Base-by-base conservation (phyloP, 805 yeast species). In the Saccharomyces kudriavzevii region DNA sequence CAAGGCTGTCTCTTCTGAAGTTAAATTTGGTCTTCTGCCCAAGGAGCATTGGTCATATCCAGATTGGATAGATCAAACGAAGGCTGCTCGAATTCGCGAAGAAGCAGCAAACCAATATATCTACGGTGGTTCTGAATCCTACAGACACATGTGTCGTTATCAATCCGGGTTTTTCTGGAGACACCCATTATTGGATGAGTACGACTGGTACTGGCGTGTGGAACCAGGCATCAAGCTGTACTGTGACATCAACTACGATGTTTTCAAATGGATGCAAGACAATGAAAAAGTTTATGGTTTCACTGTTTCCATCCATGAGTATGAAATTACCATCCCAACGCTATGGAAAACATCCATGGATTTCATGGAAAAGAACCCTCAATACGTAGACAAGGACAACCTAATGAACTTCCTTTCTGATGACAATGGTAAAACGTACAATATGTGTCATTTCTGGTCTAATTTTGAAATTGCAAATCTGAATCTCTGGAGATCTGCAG, bases 201-300 rank as follows among this genome's bases (percentile, higher is more conserved):
- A 84, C 77, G 87, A 85, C 64, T 89, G 85, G 79, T 89, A 88
- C 76, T 90, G 96, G 97, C 83, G 96, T 70, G 91, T 90, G 40
- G 97, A 90, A 72, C 96, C 96, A 13, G 85, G 80, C 60, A 81
- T 84, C 61, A 78, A 80, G 66, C 77, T 87, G 58, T 80, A 73
- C 70, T 89, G 96, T 73, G 89, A 88, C 67, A 74, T 90, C 54
- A 82, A 83, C 61, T 85, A 85, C 69, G 96, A 89, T 66, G 73
- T 87, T 11, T 89, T 89, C 79, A 79, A 82, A 70, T 87, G 76
- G 72, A 87, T 89, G 96, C 81, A 81, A 61, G 89, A 84, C 65
- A 81, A 85, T 67, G 75, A 80, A 54, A 81, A 85, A 72, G 78
- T 75, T 52, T 89, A 87, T 68, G 90, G 91, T 8, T 89, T 87